Conservation (phyloP, 2,329 filamentous ascomycete species). For the Colletotrichum sp. region DNA sequence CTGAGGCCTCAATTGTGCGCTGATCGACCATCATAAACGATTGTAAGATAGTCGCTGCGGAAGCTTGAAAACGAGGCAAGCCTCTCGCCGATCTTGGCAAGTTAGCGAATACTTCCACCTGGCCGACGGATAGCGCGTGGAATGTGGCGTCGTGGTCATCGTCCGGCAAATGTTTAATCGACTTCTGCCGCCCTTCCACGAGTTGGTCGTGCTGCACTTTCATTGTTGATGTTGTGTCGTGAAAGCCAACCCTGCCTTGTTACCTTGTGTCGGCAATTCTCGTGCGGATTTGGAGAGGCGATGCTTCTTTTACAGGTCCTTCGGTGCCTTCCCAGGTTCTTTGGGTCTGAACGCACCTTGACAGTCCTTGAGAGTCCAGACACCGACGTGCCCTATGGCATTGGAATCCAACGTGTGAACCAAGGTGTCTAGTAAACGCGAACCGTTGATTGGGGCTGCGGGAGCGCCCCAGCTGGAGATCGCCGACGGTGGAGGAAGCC, state of each 20-base stretch:
- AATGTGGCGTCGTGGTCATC: slow-evolving; percentile 4
- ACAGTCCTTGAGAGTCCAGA: not conserved
- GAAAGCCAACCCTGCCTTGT: not conserved
- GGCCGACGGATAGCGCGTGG: not conserved
- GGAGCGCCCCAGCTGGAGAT: slow-evolving; percentile 4
- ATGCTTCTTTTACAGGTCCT: not conserved
- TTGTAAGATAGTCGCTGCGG: not conserved
- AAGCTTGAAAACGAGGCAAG: not conserved
- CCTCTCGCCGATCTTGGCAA: slow-evolving; percentile 1
- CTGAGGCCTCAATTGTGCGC: not conserved
- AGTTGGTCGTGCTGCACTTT: not conserved
- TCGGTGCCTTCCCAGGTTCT: not conserved
- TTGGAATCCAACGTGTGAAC: not conserved
- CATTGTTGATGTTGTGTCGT: not conserved
- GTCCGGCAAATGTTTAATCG: not conserved
- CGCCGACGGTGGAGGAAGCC: slow-evolving; percentile 4
- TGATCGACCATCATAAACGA: not conserved
- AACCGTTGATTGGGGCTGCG: slow-evolving; percentile 3
- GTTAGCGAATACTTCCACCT: not conserved
- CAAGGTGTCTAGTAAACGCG: not conserved
- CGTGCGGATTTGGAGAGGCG: not conserved
- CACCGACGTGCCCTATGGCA: not conserved
- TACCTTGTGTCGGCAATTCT: not conserved
- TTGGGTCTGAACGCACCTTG: not conserved
- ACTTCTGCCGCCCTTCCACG: not conserved